Base-by-base conservation (phyloP, 306 rosid genomes). In the Prunus kanzakura region DNA sequence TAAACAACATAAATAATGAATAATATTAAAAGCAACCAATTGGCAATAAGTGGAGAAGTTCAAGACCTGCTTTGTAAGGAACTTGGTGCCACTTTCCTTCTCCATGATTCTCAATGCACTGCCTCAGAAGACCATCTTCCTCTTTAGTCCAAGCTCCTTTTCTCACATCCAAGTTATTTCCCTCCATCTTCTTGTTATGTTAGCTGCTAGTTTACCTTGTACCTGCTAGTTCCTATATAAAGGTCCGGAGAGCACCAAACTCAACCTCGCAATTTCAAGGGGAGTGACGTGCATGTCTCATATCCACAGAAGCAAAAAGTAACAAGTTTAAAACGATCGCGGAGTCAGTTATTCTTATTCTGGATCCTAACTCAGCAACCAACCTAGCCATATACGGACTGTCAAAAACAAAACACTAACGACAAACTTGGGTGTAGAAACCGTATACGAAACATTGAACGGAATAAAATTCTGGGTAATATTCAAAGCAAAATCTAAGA, bases 61-160 rank as follows among this genome's bases (percentile, higher is more conserved):
- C 3, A 30, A 30, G 35, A 30, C 35, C 79, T 7, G 75, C 75
- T 73, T 29, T 80, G 15, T 58, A 16, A 57, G 83, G 83, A 47
- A 73, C 64, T 15, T 27, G 56, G 52, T 67, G 62, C 83, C 83
- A 80, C 52, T 80, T 73, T 73, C 75, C 83, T 73, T 67, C 79
- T n/a, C 79, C 79, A 64, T n/a, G 63, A 4, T 3, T 74, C 27
- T 67, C 45, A 3, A 80, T 49, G 79, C 83, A 32, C 22, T 57
- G 27, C 56, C 9, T 80, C 2, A 80, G 75, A 45, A 80, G 64
- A 19, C 7, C 57, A 75, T 80, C 83, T 73, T 80, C 83, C 70
- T 74, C 69, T 13, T 16, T 22, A 52, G 65, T 73, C 82, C 82
- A 79, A 10, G 82, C 68, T 11, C 82, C 78, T 79, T 73, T 73